phyloP scores from a whole-genome alignment of 2,329 filamentous ascomycete genomes.

The Cytospora leucostoma region DNA sequence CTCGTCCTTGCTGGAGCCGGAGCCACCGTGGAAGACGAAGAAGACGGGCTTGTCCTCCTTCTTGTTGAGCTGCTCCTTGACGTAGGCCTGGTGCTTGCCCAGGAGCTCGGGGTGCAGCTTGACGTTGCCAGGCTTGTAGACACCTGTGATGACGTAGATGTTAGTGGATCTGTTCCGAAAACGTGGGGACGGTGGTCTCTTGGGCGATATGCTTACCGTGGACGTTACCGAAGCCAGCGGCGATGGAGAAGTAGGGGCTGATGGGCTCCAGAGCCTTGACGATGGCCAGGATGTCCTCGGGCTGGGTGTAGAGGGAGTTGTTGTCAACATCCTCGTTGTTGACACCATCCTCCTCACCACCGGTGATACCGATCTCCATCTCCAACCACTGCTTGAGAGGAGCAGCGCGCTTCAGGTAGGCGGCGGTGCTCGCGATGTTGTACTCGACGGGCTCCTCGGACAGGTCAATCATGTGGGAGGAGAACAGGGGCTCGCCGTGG shows the following conservation, averaged over 20 bases:
- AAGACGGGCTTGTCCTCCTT: constrained; percentile 89
- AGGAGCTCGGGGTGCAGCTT: constrained; percentile 95
- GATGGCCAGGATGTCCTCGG: constrained; percentile 92
- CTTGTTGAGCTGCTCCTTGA: constrained; percentile 75
- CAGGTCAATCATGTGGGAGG: constrained; percentile 97
- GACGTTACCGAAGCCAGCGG: constrained; percentile 97
- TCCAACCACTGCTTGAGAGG: constrained; percentile 99
- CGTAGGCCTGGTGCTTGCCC: constrained; percentile 91
- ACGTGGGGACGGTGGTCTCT: background rate
- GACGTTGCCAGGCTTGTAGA: constrained; percentile 95
- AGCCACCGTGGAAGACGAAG: constrained; percentile 99
- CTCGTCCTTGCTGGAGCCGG: constrained; percentile 87
- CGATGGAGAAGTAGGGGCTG: constrained; percentile 96
- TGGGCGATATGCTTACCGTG: constrained; percentile 50
- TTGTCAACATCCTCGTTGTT: constrained; percentile 99
- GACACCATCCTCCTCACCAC: constrained; percentile 96
- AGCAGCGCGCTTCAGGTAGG: constrained; percentile 90
- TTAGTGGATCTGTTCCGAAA: background rate
- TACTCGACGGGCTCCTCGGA: constrained; percentile 87
- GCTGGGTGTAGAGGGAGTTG: constrained; percentile 95
- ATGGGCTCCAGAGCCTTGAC: constrained; percentile 83
- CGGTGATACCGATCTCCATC: constrained; percentile 95
- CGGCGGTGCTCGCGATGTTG: constrained; percentile 90
- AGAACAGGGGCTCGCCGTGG: constrained; percentile 90
- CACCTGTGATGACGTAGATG: constrained; percentile 53